Evolutionary conservation across 805 yeast genomes (phyloP), one percentile per base, ranked within the genome.

Genomic region (Lipomyces japonicus): DNA sequence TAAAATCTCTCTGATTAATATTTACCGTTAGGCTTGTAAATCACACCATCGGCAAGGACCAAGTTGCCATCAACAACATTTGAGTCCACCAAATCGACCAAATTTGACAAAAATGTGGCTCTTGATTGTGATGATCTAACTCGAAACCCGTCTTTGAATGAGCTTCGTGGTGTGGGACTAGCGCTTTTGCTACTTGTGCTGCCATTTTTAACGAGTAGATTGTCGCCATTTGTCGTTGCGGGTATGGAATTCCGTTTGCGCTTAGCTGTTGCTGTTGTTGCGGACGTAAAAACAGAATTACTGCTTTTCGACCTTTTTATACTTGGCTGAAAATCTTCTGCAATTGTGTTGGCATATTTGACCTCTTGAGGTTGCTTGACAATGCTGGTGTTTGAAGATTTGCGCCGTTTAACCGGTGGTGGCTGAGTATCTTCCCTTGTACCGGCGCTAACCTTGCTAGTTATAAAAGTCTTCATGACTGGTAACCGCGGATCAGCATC

Each of bases 51-150:
- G 9, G 46, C 51, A 18, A 67, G 45, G 16, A 47, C 48, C 18
- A 73, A 46, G 10, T 44, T 50, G 22, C 69, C 68, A 16, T 65
- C 64, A 10, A 46, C 42, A 3, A 65, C 62, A 12, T 75, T 63
- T 22, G 79, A 75, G 21, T 68, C 74, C 16, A 63, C 67, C 12
- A 73, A 60, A 42, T 75, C 71, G 42, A 70, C 57, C 3, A 70
- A 61, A 39, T 65, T 63, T 1, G 76, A 38, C 19, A 39, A n/a
- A 44, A 21, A 44, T 4, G 26, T 22, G n/a, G 9, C 19, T 19
- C 42, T 18, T 26, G 26, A 19, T 14, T 10, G 47, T 19, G 32
- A 10, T 10, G 32, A 10, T 28, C 32, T 10, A 28, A 14, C 10
- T 28, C 32, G 6, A 16, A 10, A 16, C 45, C 14, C 14, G 16